Conservation (phyloP, 768 basidiomycete species). For the Panaeolus papilionaceus region DNA sequence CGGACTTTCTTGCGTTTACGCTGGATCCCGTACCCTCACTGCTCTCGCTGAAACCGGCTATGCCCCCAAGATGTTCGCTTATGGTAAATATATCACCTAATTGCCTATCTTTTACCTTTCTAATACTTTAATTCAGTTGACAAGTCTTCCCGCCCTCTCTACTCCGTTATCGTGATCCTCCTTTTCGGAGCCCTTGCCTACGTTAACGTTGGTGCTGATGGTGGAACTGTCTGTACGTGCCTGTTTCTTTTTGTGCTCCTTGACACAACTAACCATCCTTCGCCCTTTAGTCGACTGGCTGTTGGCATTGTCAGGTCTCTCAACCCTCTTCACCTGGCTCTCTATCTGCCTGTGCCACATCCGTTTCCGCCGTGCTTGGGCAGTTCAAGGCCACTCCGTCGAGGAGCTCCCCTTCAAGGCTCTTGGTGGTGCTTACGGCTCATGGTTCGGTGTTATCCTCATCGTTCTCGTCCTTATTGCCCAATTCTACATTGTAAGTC, state of each 20-base stretch:
- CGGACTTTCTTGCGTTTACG: conserved; percentile 52
- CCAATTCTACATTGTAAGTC: conserved; percentile 49
- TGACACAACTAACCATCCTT: background rate
- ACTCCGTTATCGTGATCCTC: conserved; percentile 43
- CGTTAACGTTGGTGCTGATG: conserved; percentile 42
- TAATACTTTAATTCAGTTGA: conserved; percentile 36
- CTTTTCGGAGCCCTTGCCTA: conserved; percentile 47
- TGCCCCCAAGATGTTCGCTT: conserved; percentile 49
- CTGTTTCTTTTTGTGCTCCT: background rate
- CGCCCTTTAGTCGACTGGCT: conserved; percentile 45
- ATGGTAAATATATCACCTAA: conserved; percentile 29
- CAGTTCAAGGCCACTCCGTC: conserved; percentile 48
- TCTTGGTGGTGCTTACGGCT: conserved; percentile 50
- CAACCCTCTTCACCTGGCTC: conserved; percentile 52
- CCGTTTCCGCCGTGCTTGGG: conserved; percentile 52
- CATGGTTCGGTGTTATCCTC: conserved; percentile 51
- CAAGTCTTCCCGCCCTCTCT: conserved; percentile 54
- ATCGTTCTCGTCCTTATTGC: conserved; percentile 47
- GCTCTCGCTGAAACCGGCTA: conserved; percentile 55
- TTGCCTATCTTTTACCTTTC: background rate
- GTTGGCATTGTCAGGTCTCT: conserved; percentile 51
- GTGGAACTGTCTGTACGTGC: conserved; percentile 45
- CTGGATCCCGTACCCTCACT: conserved; percentile 50
- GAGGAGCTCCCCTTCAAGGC: conserved; percentile 53
- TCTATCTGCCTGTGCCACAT: conserved; percentile 55